Evolutionary conservation across 2,329 filamentous ascomycete genomes (phyloP).

Genomic region (Paramyrothecium roridum): DNA sequence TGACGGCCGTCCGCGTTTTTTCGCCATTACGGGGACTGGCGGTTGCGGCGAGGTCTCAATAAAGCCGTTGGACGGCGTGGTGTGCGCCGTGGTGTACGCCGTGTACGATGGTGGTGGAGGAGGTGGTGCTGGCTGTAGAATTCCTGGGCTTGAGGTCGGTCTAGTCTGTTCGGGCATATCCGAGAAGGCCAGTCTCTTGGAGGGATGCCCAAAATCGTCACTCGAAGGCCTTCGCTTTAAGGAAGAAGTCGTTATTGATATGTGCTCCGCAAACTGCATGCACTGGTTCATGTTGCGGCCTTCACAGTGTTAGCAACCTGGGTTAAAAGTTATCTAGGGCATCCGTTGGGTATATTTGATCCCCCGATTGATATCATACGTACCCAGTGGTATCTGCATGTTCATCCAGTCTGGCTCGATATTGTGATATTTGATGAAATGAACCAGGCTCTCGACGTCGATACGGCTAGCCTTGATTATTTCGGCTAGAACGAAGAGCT

Average conservation of each 20-base stretch:
- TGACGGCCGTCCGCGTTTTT: slow-evolving; percentile 43
- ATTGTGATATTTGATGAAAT: slow-evolving; percentile 41
- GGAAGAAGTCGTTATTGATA: slow-evolving; percentile 25
- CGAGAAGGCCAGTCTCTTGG: slow-evolving; percentile 27
- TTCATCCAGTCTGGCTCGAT: slow-evolving; percentile 42
- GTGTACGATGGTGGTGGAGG: no score
- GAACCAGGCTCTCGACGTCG: slow-evolving; percentile 40
- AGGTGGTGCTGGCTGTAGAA: neutral
- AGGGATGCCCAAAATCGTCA: slow-evolving; percentile 26
- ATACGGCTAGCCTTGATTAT: slow-evolving; percentile 55
- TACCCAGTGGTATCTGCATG: slow-evolving; percentile 47
- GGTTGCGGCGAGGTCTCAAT: slow-evolving; percentile 5
- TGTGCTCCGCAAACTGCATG: slow-evolving; percentile 33
- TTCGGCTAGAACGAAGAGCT: slow-evolving; percentile 57
- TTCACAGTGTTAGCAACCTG: slow-evolving; percentile 13
- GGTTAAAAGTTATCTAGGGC: neutral
- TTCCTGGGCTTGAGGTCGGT: neutral
- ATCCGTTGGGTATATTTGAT: neutral
- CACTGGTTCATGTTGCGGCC: slow-evolving; percentile 47
- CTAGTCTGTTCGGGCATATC: slow-evolving; percentile 4
- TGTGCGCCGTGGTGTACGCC: slow-evolving; percentile 16
- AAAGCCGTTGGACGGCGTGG: slow-evolving; percentile 15
- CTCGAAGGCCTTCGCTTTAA: slow-evolving; percentile 33
- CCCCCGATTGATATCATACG: slow-evolving; percentile 9
- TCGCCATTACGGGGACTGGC: slow-evolving; percentile 15